These are phyloP conservation scores for Orbilia blumenaviensis DNA, from an alignment of 2,329 filamentous ascomycete genomes.

Conservation along the genomic window DNA sequence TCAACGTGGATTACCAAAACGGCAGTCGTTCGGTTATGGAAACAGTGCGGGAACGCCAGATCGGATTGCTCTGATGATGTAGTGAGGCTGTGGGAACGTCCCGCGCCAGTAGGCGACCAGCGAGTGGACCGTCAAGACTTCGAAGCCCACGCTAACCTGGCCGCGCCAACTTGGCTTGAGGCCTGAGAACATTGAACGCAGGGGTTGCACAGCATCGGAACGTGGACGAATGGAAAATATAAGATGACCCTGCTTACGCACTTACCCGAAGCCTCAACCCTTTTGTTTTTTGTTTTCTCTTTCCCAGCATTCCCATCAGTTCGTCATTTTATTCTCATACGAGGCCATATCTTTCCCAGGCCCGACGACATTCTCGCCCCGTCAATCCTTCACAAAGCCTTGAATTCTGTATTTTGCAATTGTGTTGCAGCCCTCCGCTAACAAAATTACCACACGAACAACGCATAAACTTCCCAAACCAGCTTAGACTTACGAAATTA, in stretches of 20 bases:
- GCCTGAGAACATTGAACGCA: neutral
- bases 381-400: conserved; percentile 2
- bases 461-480: conserved; percentile 32
- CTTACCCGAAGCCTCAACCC: neutral
- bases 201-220: neutral
- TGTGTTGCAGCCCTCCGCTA: neutral
- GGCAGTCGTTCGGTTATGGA: conserved; percentile 8
- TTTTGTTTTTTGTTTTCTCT: neutral
- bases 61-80: conserved; percentile 5
- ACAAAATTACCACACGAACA: conserved; percentile 48
- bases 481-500: conserved; percentile 11
- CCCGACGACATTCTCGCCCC: neutral
- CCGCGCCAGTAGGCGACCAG: conserved; percentile 19
- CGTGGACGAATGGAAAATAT: conserved; percentile 18
- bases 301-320: neutral
- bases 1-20: conserved; percentile 6
- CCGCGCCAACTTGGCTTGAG: conserved; percentile 10
- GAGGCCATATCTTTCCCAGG: neutral
- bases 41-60: conserved; percentile 13
- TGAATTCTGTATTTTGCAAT: neutral
- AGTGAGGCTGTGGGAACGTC: conserved; percentile 16
- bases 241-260: conserved; percentile 7
- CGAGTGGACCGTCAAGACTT: conserved; percentile 11
- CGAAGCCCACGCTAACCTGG: conserved; percentile 15
- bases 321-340: neutral